These are phyloP conservation scores for Inga oerstediana DNA, from an alignment of 306 rosid genomes.

Conservation along the genomic window DNA sequence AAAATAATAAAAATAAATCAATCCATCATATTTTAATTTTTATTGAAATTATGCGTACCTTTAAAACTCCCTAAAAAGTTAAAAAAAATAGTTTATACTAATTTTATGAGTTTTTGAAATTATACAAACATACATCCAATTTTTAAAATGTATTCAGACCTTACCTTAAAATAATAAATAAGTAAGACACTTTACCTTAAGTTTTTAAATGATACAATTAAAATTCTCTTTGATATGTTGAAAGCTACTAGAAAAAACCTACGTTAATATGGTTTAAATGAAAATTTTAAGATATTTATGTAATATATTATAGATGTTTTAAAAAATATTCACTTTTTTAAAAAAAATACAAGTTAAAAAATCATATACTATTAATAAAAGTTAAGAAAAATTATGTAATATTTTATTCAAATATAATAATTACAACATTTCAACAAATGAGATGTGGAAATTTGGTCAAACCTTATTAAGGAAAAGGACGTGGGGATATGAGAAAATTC, in stretches of 20 bases:
- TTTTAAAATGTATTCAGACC: background rate
- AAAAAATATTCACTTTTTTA: too few species aligned
- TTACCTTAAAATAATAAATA: background rate
- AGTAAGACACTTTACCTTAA: background rate
- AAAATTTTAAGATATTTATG: background rate
- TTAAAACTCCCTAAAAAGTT: background rate
- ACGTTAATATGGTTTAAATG: background rate
- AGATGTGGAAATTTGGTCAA: conserved; percentile 47
- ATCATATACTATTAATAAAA: background rate
- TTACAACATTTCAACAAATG: background rate
- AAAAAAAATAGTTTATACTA: background rate
- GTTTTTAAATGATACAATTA: background rate
- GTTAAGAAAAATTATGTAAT: background rate
- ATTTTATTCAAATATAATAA: background rate
- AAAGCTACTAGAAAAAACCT: background rate
- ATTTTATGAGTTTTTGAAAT: background rate
- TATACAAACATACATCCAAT: background rate
- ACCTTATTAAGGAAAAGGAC: conserved; percentile 45
- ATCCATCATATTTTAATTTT: background rate
- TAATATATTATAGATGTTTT: background rate
- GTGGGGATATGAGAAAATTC: background rate
- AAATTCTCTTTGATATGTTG: too few species aligned
- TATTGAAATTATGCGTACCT: background rate
- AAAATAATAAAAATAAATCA: background rate
- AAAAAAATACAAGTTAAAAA: too few species aligned